These are phyloP conservation scores for Ceratobasidium sp. DNA, from an alignment of 1,284 basidiomycete species.

Conservation along the genomic window DNA sequence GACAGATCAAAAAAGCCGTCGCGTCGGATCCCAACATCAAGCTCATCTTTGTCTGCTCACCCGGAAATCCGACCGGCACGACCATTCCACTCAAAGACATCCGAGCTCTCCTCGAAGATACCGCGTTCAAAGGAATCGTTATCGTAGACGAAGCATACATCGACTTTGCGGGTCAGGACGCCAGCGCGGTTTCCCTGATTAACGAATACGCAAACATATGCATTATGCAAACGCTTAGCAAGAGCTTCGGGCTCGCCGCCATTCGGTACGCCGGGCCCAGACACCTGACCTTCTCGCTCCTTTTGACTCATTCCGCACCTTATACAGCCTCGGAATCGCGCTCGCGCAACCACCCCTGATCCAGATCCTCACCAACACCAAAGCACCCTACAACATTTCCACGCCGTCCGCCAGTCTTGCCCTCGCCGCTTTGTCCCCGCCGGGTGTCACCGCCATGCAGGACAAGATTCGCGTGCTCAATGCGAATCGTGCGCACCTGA, in stretches of 20 bases:
- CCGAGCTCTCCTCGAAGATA: slow-evolving; percentile 81
- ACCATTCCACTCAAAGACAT: slow-evolving; percentile 82
- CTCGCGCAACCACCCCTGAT: slow-evolving; percentile 91
- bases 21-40: slow-evolving; percentile 82
- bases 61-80: slow-evolving; percentile 97
- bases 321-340: slow-evolving; percentile 92
- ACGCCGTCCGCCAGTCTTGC: slow-evolving; percentile 90
- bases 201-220: slow-evolving; percentile 90
- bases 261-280: slow-evolving; percentile 75
- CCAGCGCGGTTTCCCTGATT: slow-evolving; percentile 77
- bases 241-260: slow-evolving; percentile 95
- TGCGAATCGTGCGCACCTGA: slow-evolving; percentile 69
- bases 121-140: slow-evolving; percentile 89
- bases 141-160: slow-evolving; percentile 98
- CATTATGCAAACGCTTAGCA: slow-evolving; percentile 96
- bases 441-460: slow-evolving; percentile 76
- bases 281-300: not conserved
- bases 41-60: slow-evolving; percentile 95
- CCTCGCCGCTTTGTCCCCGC: slow-evolving; percentile 78
- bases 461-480: slow-evolving; percentile 73
- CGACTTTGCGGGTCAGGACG: slow-evolving; percentile 81
- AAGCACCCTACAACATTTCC: slow-evolving; percentile 98
- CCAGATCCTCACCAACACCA: slow-evolving; percentile 94
- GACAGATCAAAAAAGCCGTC: slow-evolving; percentile 79
- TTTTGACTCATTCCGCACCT: not conserved